Conservation (phyloP, 2,329 filamentous ascomycete genomes). For the Pyrenophora graminea region DNA sequence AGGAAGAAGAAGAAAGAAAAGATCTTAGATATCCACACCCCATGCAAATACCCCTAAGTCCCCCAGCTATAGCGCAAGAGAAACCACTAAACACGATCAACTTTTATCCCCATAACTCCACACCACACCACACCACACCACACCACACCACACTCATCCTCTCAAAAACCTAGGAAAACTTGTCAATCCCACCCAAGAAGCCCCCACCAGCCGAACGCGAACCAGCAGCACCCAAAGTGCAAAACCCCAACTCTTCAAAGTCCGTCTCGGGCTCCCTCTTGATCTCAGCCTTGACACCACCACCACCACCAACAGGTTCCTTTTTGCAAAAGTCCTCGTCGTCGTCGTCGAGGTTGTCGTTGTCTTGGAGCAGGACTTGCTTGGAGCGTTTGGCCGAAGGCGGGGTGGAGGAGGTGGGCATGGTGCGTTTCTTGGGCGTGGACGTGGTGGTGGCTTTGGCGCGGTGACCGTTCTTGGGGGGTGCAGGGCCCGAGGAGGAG, state of each 20-base stretch:
- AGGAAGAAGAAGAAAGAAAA: too few relatives aligned
- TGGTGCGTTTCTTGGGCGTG: conserved; percentile 28
- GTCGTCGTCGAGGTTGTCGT: conserved; percentile 27
- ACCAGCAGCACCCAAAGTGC: neutral
- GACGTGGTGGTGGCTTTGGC: neutral
- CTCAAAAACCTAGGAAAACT: neutral
- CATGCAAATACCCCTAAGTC: too few relatives aligned
- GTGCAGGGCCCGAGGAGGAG: neutral
- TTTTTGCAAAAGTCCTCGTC: conserved; percentile 13
- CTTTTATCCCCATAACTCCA: too few relatives aligned
- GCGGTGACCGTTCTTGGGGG: neutral
- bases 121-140: too few relatives aligned
- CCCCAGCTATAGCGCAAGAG: too few relatives aligned
- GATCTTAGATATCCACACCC: too few relatives aligned
- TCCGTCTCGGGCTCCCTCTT: neutral
- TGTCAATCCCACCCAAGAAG: neutral
- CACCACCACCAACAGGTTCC: neutral
- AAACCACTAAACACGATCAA: too few relatives aligned
- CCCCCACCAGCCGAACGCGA: neutral
- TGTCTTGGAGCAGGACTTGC: conserved; percentile 10
- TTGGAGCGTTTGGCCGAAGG: conserved; percentile 18
- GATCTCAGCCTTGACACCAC: neutral
- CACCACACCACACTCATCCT: too few relatives aligned
- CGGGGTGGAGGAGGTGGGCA: conserved; percentile 6
- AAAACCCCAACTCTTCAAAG: neutral